These are phyloP conservation scores for Umbelopsis sp. DNA, from an alignment of 192 early-diverging fungal species.

Conservation along the genomic window DNA sequence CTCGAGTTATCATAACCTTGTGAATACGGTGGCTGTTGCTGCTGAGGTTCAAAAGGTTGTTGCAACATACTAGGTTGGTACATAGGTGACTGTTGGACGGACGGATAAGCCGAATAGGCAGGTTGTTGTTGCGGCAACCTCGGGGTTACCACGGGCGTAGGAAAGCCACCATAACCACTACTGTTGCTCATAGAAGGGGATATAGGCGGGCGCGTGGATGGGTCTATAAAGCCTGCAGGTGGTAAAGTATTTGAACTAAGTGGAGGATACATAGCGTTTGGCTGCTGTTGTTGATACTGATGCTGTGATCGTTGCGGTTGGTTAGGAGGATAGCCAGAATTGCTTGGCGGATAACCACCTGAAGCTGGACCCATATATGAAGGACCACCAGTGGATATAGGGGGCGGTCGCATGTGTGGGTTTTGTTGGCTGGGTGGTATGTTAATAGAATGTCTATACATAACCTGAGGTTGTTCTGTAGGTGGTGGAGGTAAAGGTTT, in stretches of 20 bases:
- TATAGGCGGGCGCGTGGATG: background rate
- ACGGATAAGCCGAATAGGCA: constrained; percentile 5
- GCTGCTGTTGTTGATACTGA: background rate
- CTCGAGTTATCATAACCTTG: background rate
- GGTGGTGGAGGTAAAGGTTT: constrained; percentile 17
- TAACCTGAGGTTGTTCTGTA: background rate
- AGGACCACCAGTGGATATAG: constrained; percentile 5
- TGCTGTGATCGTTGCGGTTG: background rate
- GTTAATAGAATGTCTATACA: constrained; percentile 12
- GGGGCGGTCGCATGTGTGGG: background rate
- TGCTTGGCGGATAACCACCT: constrained; percentile 11
- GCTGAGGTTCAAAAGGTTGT: constrained; percentile 7
- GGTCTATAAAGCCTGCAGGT: constrained; percentile 2
- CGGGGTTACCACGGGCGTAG: constrained; percentile 4
- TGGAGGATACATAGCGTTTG: background rate
- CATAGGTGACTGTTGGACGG: constrained; percentile 8
- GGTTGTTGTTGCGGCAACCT: background rate
- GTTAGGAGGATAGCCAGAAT: background rate
- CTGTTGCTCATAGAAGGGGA: background rate
- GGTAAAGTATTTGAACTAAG: background rate
- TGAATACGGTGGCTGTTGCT: constrained; percentile 4
- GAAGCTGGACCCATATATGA: background rate
- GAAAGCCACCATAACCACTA: background rate
- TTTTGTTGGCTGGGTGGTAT: constrained; percentile 14
- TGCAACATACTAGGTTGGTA: constrained; percentile 7